phyloP scores from a whole-genome alignment of 2,329 filamentous ascomycete genomes.

The Aspergillus candidus region DNA sequence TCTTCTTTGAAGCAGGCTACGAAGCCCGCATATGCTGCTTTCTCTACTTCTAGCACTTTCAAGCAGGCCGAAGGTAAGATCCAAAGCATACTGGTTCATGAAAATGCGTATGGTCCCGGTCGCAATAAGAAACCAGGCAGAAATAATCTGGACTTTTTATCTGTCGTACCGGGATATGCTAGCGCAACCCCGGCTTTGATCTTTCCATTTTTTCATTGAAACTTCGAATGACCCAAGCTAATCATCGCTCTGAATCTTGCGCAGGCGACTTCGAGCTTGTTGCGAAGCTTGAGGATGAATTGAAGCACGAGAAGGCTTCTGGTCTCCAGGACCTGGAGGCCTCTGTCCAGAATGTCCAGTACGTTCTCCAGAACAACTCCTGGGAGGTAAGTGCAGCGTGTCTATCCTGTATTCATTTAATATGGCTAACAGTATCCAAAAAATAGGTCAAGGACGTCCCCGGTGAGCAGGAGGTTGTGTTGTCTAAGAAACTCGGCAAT shows the following conservation, averaged over 20 bases:
- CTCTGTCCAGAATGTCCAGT: conserved; percentile 82
- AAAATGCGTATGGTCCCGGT: background rate
- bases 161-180: background rate
- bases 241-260: conserved; percentile 1
- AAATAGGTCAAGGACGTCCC: conserved; percentile 62
- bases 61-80: conserved; percentile 43
- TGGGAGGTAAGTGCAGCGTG: conserved; percentile 57
- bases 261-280: conserved; percentile 70
- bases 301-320: conserved; percentile 77
- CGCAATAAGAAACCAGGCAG: background rate
- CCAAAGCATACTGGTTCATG: background rate
- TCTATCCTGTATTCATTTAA: background rate
- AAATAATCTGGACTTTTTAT: too few species aligned
- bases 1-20: conserved; percentile 42
- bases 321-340: conserved; percentile 66
- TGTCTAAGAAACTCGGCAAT: conserved; percentile 76
- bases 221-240: background rate
- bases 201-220: background rate
- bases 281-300: conserved; percentile 78
- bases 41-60: conserved; percentile 41
- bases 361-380: conserved; percentile 78
- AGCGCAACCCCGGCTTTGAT: background rate
- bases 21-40: conserved; percentile 39
- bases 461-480: conserved; percentile 80
- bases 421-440: background rate